Evolutionary conservation across 805 yeast species (phyloP).

Genomic region (Saccharomycopsis fodiens): DNA sequence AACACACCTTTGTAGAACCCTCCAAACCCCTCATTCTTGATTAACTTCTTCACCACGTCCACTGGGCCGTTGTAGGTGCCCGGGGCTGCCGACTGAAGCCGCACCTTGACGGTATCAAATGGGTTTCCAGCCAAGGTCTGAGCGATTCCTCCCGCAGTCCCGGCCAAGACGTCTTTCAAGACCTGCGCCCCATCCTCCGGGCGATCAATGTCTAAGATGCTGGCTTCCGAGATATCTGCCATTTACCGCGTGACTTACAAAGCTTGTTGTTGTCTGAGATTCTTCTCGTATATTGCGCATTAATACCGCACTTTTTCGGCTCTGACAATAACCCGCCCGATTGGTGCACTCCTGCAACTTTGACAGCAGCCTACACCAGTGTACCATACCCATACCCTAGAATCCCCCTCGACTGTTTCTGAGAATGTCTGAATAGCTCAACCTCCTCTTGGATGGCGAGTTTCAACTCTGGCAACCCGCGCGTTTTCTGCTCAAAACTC

Average conservation of each 20-base stretch:
- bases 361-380: too few relatives aligned
- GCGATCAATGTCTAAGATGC: constrained; percentile 9
- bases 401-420: constrained; percentile 11
- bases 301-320: background rate
- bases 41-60: constrained; percentile 66
- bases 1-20: constrained; percentile 93
- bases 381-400: too few relatives aligned
- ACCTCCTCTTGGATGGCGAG: constrained; percentile 46
- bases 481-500: constrained; percentile 45
- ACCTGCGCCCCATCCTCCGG: constrained; percentile 32
- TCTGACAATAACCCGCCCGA: background rate
- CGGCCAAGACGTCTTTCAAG: constrained; percentile 75
- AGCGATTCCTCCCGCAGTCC: constrained; percentile 92
- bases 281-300: background rate
- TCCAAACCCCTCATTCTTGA: constrained; percentile 71
- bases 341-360: background rate
- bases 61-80: constrained; percentile 67
- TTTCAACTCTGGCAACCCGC: constrained; percentile 39
- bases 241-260: background rate
- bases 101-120: constrained; percentile 88
- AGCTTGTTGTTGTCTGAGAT: background rate
- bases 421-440: constrained; percentile 35
- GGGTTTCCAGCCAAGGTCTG: constrained; percentile 97
- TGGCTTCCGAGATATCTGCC: background rate
- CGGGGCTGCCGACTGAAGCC: constrained; percentile 80